Evolutionary conservation across 2,329 filamentous ascomycete genomes (phyloP), one percentile per base, ranked within the genome.

Genomic region (Xylaria sp.): DNA sequence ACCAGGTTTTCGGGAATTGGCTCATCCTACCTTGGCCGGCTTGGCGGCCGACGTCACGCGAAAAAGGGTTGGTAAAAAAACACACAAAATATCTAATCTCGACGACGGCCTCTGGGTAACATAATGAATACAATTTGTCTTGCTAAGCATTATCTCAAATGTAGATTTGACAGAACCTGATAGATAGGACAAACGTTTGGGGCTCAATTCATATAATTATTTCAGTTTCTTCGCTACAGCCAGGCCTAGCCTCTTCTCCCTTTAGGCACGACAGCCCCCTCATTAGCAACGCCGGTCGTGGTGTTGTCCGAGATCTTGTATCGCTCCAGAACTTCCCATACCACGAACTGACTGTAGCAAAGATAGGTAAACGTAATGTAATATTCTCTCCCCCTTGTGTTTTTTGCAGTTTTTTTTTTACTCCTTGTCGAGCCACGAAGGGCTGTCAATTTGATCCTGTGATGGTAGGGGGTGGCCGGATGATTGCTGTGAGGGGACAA

Each of bases 341-440:
- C 36, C 61, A 23, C 31, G 15, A 63, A 38, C 61, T 33, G 51
- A 31, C 57, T 59, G 63, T 67, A 63, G 58, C 42, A 63, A 64
- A 65, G 59, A 40, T 26, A 54, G 62, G 23, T 68, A 62, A 70
- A 68, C 68, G 68, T 68, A 68, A 65, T 59, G 42, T 66, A 40
- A 36, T 57, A 58, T 59, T 56, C 28, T 65, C 33, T 58, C 33
- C 54, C 53, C 46, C 15, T 10, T 60, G 26, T 62, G 15, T 42
- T 63, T 48, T 54, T 53, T 44, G 23, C 23, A 46, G 7, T 10
- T 36, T 44, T 10, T 23, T 28, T 44, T 54, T 40, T 23, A 48
- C 20, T 17, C n/a, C 36, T 63, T 28, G 51, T 33, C 28, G n/a
- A 44, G 36, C 58, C 63, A 54, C 5, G 13, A 13, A 40, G 51